These are phyloP conservation scores for Helicosporidium sp. DNA, from an alignment of 139 green algal species.

Conservation along the genomic window DNA sequence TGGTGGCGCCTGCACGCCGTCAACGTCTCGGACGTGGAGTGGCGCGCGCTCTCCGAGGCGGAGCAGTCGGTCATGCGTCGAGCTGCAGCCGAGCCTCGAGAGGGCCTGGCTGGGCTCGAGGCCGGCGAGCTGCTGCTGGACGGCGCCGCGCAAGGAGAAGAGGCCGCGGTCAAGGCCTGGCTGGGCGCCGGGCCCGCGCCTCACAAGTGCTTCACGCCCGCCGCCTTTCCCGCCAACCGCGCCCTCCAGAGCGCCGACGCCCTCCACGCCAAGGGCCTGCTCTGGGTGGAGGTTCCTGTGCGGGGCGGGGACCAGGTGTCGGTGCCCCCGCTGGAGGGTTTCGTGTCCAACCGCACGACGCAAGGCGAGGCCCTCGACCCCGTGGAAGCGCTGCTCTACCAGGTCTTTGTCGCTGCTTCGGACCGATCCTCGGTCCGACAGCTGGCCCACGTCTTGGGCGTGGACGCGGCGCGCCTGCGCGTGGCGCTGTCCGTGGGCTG, in stretches of 20 bases:
- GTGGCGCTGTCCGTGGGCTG: slow-evolving; percentile 56
- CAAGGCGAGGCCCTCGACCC: slow-evolving; percentile 37
- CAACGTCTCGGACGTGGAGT: slow-evolving; percentile 54
- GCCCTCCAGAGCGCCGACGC: slow-evolving; percentile 1
- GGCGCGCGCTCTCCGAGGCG: no score
- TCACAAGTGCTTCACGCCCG: slow-evolving; percentile 38
- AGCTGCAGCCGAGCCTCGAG: slow-evolving; percentile 11
- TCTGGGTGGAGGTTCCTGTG: slow-evolving; percentile 75
- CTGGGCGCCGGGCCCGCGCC: no score
- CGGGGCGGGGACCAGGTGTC: slow-evolving; percentile 52
- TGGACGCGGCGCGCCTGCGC: slow-evolving; percentile 9
- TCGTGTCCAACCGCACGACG: slow-evolving; percentile 73
- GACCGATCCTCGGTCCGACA: slow-evolving; percentile 48
- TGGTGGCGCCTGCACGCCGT: slow-evolving; percentile 67
- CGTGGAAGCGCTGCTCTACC: slow-evolving; percentile 72
- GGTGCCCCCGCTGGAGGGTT: slow-evolving; percentile 71
- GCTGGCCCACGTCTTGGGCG: slow-evolving; percentile 33
- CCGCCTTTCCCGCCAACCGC: slow-evolving; percentile 38
- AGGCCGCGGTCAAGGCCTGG: no score
- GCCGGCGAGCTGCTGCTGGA: no score
- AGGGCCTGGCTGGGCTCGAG: no score
- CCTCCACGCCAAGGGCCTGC: slow-evolving; percentile 52
- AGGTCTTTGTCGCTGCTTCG: slow-evolving; percentile 70
- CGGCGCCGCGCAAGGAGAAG: no score
- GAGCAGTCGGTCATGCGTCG: no score